Evolutionary conservation across 176 grass and related monocot species (phyloP).

Genomic region (Aechmea fasciata): DNA sequence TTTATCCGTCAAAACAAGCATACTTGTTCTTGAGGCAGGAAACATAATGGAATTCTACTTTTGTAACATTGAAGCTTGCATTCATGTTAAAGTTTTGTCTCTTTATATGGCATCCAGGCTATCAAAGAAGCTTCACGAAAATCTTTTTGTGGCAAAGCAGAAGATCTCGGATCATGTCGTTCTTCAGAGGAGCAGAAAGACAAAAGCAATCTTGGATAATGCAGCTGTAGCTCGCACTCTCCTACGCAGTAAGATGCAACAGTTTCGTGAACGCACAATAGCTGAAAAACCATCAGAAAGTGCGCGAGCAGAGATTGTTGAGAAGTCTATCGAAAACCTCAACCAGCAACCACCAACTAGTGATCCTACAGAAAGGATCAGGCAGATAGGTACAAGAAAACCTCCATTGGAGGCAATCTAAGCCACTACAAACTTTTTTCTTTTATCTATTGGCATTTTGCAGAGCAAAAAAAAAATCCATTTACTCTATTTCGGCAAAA

Average conservation of each 20-base stretch:
- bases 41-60: not conserved
- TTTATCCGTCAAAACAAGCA: not conserved
- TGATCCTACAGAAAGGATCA: slow-evolving; percentile 13
- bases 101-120: slow-evolving; percentile 32
- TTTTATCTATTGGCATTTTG: not conserved
- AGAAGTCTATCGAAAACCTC: slow-evolving; percentile 12
- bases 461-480: not conserved
- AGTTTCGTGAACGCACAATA: slow-evolving; percentile 43
- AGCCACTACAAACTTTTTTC: not conserved
- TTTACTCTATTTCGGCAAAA: not conserved
- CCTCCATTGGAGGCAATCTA: not conserved
- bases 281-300: slow-evolving; percentile 30
- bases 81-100: slow-evolving; percentile 1
- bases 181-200: slow-evolving; percentile 49
- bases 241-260: slow-evolving; percentile 48
- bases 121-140: slow-evolving; percentile 52
- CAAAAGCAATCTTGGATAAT: slow-evolving; percentile 43
- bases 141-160: slow-evolving; percentile 43
- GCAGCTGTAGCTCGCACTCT: slow-evolving; percentile 49
- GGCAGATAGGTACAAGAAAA: slow-evolving; percentile 12
- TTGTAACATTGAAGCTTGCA: slow-evolving; percentile 12
- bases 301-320: slow-evolving; percentile 10
- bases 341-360: slow-evolving; percentile 11
- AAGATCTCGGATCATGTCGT: slow-evolving; percentile 37
- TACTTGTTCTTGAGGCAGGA: not conserved